Evolutionary conservation across 2,329 filamentous ascomycete genomes (phyloP), one percentile per base, ranked within the genome.

Genomic region (Alternaria brassicae): DNA sequence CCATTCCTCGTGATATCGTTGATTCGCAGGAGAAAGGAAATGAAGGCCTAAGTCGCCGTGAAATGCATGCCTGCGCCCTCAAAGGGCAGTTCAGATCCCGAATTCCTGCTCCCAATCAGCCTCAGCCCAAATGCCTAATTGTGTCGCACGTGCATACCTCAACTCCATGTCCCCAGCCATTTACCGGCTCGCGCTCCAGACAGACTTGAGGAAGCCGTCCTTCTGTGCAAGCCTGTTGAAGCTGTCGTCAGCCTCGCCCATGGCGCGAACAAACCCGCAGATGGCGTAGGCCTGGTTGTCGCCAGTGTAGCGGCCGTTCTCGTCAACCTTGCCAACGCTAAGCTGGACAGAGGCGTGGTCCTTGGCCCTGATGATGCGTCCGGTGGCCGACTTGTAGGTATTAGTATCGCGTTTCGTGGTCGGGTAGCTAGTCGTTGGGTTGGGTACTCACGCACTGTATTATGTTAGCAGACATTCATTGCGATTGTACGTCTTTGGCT

Each of bases 311-410:
- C 93, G 92, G 81, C 95, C 95, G 86, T 93, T 96, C 90, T 99
- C 95, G 83, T 98, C 94, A 77, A 99, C 95, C 87, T 97, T 98
- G 83, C 90, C 94, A 81, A 99, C 86, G 77, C 90, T 92, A 83
- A 99, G 92, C 85, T 99, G 95, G 77, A 98, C 95, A 67, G 92
- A 96, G 77, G 92, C 94, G 88, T 99, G 95, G 86, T 99, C 95
- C 87, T 98, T 97, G 87, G 95, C 93, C 88, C 97, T 97, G 90
- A 99, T 98, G 88, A 98, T 97, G 85, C 95, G 92, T 92, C 96
- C 68, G 59, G 69, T 72, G 54, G 68, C 69, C 52, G 68, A 70
- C 66, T 70, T 57, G 39, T n/a, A n/a, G 37, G 32, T 13, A 52
- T 72, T 69, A 72, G 67, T 65, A 69, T 69, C 61, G 67, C 60